A percentile compares a stretch with the other conserved stretches of the same genome.
Evolutionary conservation across 2,329 filamentous ascomycete species (phyloP).

Genomic region (Trichophyton rubrum): DNA sequence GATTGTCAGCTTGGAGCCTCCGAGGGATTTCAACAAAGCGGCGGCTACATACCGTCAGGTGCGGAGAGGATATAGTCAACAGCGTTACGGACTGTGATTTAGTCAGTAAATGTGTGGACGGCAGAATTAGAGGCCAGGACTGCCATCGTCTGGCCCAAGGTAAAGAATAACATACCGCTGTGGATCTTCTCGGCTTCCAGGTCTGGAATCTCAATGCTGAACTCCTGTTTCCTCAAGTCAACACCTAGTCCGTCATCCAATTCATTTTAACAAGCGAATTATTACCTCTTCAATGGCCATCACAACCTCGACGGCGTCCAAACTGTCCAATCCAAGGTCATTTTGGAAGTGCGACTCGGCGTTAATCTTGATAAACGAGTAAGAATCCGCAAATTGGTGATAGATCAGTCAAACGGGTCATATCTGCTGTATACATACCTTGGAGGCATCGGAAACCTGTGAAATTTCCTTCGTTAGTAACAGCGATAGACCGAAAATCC

Average conservation of each 20-base stretch:
- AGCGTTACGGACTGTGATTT: conserved; percentile 67
- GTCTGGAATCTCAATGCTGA: conserved; percentile 94
- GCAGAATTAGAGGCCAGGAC: not conserved
- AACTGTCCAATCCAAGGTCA: conserved; percentile 89
- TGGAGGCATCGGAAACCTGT: conserved; percentile 40
- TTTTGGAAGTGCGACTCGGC: conserved; percentile 82
- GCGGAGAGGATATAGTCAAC: conserved; percentile 88
- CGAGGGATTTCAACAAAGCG: conserved; percentile 19
- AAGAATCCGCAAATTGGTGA: conserved; percentile 6
- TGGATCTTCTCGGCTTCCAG: conserved; percentile 92
- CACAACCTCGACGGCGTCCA: conserved; percentile 98
- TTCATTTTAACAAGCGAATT: not conserved
- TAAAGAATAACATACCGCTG: conserved; percentile 55
- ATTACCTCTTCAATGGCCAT: conserved; percentile 98
- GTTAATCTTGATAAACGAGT: conserved; percentile 53
- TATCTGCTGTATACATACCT: conserved; percentile 33
- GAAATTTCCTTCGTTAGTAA: conserved; percentile 14
- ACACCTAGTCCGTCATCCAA: conserved; percentile 9
- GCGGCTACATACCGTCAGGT: conserved; percentile 67
- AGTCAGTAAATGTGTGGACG: not conserved
- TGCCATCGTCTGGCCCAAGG: not conserved
- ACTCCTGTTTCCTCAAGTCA: conserved; percentile 41
- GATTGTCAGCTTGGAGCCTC: conserved; percentile 13
- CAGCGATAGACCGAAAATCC: not conserved
- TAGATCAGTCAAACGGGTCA: not conserved